Percentiles rank a stretch among this genome's conserved stretches.
phyloP scores from a whole-genome alignment of 2,329 filamentous ascomycete species.

The Epichloe sibirici region DNA sequence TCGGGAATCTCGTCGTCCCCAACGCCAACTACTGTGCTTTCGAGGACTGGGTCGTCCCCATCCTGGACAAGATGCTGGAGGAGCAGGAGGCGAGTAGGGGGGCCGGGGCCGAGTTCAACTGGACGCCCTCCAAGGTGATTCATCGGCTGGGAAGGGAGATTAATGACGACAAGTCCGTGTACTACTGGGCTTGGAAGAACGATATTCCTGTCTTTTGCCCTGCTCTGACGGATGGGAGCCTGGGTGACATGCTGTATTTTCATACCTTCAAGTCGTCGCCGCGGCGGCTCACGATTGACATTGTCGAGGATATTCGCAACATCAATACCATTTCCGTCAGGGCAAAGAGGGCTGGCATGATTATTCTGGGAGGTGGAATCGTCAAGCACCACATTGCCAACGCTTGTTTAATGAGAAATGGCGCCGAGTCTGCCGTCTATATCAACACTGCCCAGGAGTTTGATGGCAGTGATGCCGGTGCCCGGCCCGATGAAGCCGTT shows the following conservation, averaged over 20 bases:
- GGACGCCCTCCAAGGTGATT: constrained; percentile 92
- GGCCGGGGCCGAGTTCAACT: constrained; percentile 61
- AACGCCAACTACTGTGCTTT: constrained; percentile 95
- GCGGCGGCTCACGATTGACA: constrained; percentile 69
- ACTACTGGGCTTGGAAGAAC: constrained; percentile 97
- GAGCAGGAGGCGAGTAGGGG: constrained; percentile 76
- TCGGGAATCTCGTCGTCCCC: constrained; percentile 89
- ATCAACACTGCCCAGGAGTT: constrained; percentile 98
- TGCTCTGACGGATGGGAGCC: constrained; percentile 83
- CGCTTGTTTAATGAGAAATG: constrained; percentile 93
- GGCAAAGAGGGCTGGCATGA: constrained; percentile 84
- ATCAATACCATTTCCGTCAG: constrained; percentile 88
- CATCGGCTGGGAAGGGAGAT: constrained; percentile 85
- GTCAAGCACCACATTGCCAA: constrained; percentile 98
- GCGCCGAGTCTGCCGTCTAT: constrained; percentile 91
- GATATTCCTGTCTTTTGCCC: constrained; percentile 95
- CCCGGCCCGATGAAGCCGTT: constrained; percentile 88
- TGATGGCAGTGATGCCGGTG: constrained; percentile 91
- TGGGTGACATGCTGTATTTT: constrained; percentile 98
- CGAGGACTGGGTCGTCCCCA: constrained; percentile 94
- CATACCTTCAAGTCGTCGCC: constrained; percentile 90
- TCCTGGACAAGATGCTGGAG: constrained; percentile 84
- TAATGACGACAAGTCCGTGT: constrained; percentile 80
- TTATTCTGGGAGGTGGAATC: constrained; percentile 87
- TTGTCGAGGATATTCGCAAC: constrained; percentile 83